Percentiles rank a stretch among this genome's conserved stretches.
Evolutionary conservation across 1,284 basidiomycete genomes (phyloP).

Genomic region (Ganoderma meredithae): DNA sequence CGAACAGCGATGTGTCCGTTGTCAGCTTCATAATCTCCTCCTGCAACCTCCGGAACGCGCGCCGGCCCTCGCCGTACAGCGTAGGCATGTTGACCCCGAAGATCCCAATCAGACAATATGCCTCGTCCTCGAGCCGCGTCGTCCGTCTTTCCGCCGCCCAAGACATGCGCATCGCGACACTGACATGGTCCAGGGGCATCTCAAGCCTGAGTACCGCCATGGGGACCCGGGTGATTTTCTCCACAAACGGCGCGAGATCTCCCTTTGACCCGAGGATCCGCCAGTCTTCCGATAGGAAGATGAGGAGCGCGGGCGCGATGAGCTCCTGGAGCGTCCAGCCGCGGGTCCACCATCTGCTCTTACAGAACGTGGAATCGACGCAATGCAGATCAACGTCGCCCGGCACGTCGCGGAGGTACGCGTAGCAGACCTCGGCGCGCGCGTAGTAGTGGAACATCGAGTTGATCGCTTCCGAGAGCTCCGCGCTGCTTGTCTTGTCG

Average conservation of each 20-base stretch:
- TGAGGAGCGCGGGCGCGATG: slow-evolving; percentile 6
- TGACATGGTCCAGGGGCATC: not conserved
- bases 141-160: slow-evolving; percentile 1
- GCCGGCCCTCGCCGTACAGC: slow-evolving; percentile 8
- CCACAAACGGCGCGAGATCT: not conserved
- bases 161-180: slow-evolving; percentile 10
- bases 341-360: not conserved
- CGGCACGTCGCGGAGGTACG: slow-evolving; percentile 2
- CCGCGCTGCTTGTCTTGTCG: slow-evolving; percentile 10
- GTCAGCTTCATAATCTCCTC: slow-evolving; percentile 8
- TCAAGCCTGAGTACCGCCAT: not conserved
- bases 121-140: slow-evolving; percentile 9
- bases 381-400: not conserved
- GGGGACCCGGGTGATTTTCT: slow-evolving; percentile 5
- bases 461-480: slow-evolving; percentile 11
- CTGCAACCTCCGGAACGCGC: slow-evolving; percentile 6
- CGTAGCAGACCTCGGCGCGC: slow-evolving; percentile 2
- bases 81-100: slow-evolving; percentile 10
- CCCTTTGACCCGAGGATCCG: slow-evolving; percentile 6
- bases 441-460: slow-evolving; percentile 6
- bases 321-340: slow-evolving; percentile 10
- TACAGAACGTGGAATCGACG: not conserved
- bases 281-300: slow-evolving; percentile 14
- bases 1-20: slow-evolving; percentile 8
- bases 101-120: slow-evolving; percentile 8